Percentiles rank a stretch among this genome's conserved stretches.
These are phyloP conservation scores for Coemansia sp. DNA, from an alignment of 192 early-diverging fungal genomes.

Conservation along the genomic window DNA sequence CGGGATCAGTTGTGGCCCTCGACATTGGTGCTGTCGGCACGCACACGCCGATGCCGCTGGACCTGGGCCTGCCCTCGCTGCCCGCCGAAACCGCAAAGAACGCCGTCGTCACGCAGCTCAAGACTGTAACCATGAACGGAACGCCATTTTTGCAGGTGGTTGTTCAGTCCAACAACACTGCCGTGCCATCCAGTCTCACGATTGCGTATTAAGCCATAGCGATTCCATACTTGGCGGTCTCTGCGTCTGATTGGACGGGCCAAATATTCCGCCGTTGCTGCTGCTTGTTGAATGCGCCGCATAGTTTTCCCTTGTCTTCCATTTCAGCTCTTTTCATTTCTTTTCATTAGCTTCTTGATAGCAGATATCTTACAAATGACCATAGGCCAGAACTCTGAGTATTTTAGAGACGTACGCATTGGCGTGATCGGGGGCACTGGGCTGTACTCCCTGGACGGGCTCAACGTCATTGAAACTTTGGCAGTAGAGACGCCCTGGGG, in stretches of 20 bases:
- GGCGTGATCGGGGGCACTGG: slow-evolving; percentile 95
- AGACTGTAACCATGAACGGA: slow-evolving; percentile 32
- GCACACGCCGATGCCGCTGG: slow-evolving; percentile 16
- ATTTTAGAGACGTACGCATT: slow-evolving; percentile 68
- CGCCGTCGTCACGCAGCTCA: slow-evolving; percentile 18
- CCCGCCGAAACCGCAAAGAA: background rate
- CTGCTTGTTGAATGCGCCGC: background rate
- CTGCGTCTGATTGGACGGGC: background rate
- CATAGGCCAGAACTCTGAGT: background rate
- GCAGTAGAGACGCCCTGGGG: slow-evolving; percentile 91
- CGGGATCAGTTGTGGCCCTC: slow-evolving; percentile 18
- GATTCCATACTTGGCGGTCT: background rate
- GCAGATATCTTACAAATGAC: slow-evolving; percentile 6
- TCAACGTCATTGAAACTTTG: slow-evolving; percentile 77
- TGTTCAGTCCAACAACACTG: slow-evolving; percentile 43
- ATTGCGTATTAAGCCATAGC: slow-evolving; percentile 16
- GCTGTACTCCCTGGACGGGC: slow-evolving; percentile 83
- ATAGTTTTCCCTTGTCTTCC: background rate
- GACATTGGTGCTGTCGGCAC: slow-evolving; percentile 13
- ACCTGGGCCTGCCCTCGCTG: slow-evolving; percentile 17
- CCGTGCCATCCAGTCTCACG: slow-evolving; percentile 37
- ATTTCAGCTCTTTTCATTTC: slow-evolving; percentile 3
- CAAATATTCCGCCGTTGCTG: background rate
- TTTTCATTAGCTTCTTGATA: background rate
- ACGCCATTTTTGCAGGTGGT: slow-evolving; percentile 40